phyloP scores from a whole-genome alignment of 192 early-diverging fungal genomes.

The Thamnidium elegans region DNA sequence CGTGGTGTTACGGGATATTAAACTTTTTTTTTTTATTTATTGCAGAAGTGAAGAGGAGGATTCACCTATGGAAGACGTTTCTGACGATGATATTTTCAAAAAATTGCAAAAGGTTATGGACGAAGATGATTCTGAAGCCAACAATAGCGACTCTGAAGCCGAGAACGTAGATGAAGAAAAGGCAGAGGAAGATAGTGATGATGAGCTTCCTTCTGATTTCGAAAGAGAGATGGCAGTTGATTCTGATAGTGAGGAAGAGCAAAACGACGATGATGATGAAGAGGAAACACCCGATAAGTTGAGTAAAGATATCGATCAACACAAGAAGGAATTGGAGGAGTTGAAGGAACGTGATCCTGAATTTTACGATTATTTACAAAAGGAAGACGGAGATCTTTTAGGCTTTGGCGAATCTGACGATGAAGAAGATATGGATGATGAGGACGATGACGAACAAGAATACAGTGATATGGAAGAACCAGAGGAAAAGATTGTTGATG shows the following conservation, averaged over 20 bases:
- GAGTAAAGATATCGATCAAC: constrained; percentile 54
- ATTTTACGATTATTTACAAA: constrained; percentile 88
- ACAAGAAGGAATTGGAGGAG: constrained; percentile 81
- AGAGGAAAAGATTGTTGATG: constrained; percentile 12
- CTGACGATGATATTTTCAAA: not conserved
- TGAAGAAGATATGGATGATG: constrained; percentile 46
- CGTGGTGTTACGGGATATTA: no score
- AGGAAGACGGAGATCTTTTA: constrained; percentile 83
- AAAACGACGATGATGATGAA: constrained; percentile 49
- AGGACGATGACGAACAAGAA: constrained; percentile 28
- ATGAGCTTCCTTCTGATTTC: constrained; percentile 33
- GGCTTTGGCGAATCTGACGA: constrained; percentile 66
- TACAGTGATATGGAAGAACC: constrained; percentile 10
- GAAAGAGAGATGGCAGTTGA: constrained; percentile 35
- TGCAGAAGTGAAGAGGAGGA: no score
- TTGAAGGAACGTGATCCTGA: constrained; percentile 85
- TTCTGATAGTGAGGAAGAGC: constrained; percentile 48
- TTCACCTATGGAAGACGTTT: no score
- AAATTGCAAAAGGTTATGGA: constrained; percentile 1
- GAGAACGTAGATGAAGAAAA: constrained; percentile 50
- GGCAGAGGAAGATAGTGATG: constrained; percentile 26
- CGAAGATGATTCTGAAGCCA: constrained; percentile 31
- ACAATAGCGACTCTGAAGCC: constrained; percentile 50
- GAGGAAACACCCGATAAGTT: constrained; percentile 54
- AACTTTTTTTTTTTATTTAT: no score